phyloP scores from a whole-genome alignment of 2,329 filamentous ascomycete genomes.

The Aspergillus bombycis region DNA sequence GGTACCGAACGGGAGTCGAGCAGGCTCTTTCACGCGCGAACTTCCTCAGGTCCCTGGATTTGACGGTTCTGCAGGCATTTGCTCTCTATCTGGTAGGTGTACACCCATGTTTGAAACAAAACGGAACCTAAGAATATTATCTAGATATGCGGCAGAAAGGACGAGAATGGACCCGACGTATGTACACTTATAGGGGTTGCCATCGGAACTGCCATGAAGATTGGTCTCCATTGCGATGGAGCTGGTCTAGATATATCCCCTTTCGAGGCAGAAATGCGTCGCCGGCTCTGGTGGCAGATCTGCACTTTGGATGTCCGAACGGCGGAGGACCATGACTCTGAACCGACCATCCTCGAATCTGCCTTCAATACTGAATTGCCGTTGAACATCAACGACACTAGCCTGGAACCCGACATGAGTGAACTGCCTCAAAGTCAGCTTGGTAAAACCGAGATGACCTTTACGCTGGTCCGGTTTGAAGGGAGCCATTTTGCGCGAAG shows the following conservation, averaged over 20 bases:
- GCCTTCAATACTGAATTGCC: constrained; percentile 19
- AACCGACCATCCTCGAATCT: constrained; percentile 17
- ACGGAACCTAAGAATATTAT: neutral
- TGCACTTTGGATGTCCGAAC: constrained; percentile 22
- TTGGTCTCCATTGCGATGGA: constrained; percentile 18
- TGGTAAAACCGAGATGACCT: constrained; percentile 29
- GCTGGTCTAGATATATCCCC: constrained; percentile 5
- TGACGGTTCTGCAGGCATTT: constrained; percentile 25
- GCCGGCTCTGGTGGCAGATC: constrained; percentile 31
- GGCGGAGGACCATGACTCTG: constrained; percentile 18
- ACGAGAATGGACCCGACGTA: constrained; percentile 19
- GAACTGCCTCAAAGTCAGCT: neutral
- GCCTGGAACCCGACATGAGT: constrained; percentile 19
- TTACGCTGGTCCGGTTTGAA: constrained; percentile 26
- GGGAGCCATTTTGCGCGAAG: constrained; percentile 24
- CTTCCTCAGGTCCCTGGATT: constrained; percentile 16
- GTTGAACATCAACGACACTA: constrained; percentile 17
- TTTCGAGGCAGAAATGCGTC: constrained; percentile 25
- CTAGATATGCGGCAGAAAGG: constrained; percentile 21
- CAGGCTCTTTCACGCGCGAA: constrained; percentile 16
- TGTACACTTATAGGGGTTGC: constrained; percentile 12
- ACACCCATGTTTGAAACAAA: no score
- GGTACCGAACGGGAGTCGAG: constrained; percentile 24
- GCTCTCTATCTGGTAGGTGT: constrained; percentile 24
- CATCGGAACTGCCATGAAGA: constrained; percentile 18